Base-by-base conservation (phyloP, 495 filamentous ascomycete species). In the Penicillium samsonianum region DNA sequence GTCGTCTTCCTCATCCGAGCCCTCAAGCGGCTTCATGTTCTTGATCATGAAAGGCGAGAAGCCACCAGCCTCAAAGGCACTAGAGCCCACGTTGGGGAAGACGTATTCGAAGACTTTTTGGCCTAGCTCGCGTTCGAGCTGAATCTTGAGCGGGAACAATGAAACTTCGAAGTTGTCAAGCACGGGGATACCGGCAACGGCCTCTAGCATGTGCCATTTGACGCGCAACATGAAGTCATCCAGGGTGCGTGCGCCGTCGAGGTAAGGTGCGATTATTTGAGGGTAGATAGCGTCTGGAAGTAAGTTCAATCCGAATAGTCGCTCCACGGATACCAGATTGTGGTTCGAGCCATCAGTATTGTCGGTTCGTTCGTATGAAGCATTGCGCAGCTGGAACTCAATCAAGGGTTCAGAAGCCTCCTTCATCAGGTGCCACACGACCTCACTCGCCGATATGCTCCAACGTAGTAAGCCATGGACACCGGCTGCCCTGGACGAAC, bases 51-150 rank as follows among this genome's bases (percentile, higher is more conserved):
- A 90, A 5, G 93, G 90, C 26, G 88, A 91, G 68, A 87, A 86
- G 17, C 85, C 83, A 44, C 85, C 83, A 65, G 86, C 84, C 55
- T 84, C 84, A 58, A 77, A 75, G 4, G 75, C 74, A 51, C 78
- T 78, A 22, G 85, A 77, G 23, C 83, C 86, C 44, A 84, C 82
- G 31, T 88, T 90, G 0, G 94, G 94, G 75, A 99, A 99, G 58
- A 98, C 90, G 74, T 99, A 99, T 71, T 98, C 93, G 65, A 98
- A 97, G 19, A 99, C 80, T 69, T 86, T 92, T 68, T 95, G 92
- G 10, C 92, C 94, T 51, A 98, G 84, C 64, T 98, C 93, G 20
- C 84, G 86, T 73, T 99, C 94, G 23, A 99, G 80, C 68, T 99
- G 95, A 28, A 99, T 84, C 67, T 90, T 96, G 63, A 99, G 82